Base-by-base conservation (phyloP, 805 yeast genomes). In the Candida khao-thaluensis region DNA sequence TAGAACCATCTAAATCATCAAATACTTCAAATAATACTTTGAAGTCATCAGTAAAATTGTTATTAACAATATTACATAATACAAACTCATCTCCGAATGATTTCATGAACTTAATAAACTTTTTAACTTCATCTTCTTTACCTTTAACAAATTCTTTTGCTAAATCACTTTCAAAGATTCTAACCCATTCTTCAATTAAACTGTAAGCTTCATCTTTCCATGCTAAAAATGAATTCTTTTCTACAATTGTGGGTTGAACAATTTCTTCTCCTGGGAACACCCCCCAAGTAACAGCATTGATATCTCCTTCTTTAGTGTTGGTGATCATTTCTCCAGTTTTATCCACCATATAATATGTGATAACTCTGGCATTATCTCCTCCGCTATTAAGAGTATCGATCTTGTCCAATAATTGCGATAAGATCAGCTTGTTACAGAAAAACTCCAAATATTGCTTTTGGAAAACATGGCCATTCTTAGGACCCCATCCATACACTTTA, bases 271-370 rank as follows among this genome's bases (percentile, higher is more conserved):
- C 96, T 18, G 98, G 97, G 79, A 87, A 89, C 40, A 90, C 88
- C 47, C 98, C 98, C 98, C 98, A 91, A 14, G 98, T 91, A 41
- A 91, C 97, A 7, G 98, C 96, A 56, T 87, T 90, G 47, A 95
- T 89, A 45, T 80, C 84, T 25, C 81, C 86, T 31, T 77, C 81
- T 17, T 74, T 74, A 34, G 88, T 79, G 60, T 90, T 90, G 35
- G 95, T 77, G 14, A 58, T 47, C 38, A 89, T 67, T 29, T 77
- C 79, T 2, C 78, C 75, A 23, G 65, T 55, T 51, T 76, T 76
- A 50, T 72, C 70, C 20, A 86, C 88, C 4, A 90, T 82, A 56
- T 88, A 90, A 64, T 78, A 91, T 3, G 95, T 81, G 50, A 90
- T 69, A 31, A 76, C 68, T 2, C 60, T 49, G 9, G 61, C 52